Evolutionary conservation across 805 yeast species (phyloP).

Genomic region (Barnettozyma salicaria): DNA sequence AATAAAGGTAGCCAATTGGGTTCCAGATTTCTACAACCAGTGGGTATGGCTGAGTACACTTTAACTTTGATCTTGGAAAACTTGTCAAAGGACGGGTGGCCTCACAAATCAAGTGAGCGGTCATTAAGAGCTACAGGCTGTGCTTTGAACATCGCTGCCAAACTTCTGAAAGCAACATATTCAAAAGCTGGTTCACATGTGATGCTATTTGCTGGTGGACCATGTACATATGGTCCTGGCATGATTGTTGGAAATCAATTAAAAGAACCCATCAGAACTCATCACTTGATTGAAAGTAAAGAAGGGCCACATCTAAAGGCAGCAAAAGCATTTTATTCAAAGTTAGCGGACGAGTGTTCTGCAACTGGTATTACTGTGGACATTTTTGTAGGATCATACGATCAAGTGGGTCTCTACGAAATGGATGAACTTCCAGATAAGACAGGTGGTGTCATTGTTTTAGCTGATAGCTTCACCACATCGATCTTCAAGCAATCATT

Average conservation of each 20-base stretch:
- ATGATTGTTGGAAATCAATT: conserved; percentile 47
- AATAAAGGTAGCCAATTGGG: conserved; percentile 5
- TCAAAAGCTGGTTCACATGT: conserved; percentile 50
- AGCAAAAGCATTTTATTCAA: conserved; percentile 43
- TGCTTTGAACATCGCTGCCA: conserved; percentile 46
- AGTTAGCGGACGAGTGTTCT: conserved; percentile 42
- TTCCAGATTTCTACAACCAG: conserved; percentile 16
- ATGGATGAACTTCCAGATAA: conserved; percentile 52
- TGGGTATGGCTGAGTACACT: conserved; percentile 38
- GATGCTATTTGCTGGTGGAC: conserved; percentile 53
- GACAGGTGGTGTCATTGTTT: conserved; percentile 59
- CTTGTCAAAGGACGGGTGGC: conserved; percentile 44
- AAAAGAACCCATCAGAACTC: conserved; percentile 62
- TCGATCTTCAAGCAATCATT: conserved; percentile 65
- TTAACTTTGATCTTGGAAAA: conserved; percentile 43
- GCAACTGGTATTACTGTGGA: conserved; percentile 49
- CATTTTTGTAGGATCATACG: conserved; percentile 59
- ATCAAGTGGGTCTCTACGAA: conserved; percentile 61
- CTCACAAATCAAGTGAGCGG: conserved; percentile 40
- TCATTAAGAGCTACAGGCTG: conserved; percentile 52
- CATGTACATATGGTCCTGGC: conserved; percentile 64
- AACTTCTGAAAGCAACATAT: conserved; percentile 33
- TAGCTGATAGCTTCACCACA: conserved; percentile 61
- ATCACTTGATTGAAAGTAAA: conserved; percentile 50
- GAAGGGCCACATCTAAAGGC: conserved; percentile 35